Conservation (phyloP, 768 basidiomycete species). For the Tephrocybe sp. region DNA sequence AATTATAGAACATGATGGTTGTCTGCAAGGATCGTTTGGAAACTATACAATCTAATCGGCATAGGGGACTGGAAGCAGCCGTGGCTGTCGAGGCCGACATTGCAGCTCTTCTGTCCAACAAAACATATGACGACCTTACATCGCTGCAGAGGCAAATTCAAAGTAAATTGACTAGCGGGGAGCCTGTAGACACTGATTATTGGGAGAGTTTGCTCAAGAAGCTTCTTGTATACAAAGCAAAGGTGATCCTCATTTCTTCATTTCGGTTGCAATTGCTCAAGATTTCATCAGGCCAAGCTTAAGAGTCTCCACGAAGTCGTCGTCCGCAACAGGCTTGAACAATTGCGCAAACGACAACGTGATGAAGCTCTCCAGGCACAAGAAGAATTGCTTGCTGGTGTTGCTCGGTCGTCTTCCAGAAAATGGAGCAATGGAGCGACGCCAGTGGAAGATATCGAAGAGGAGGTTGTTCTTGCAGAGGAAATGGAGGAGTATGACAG, state of each 20-base stretch:
- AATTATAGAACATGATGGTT: slow-evolving; percentile 88
- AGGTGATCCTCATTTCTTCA: slow-evolving; percentile 45
- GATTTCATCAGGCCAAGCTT: slow-evolving; percentile 69
- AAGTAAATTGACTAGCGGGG: slow-evolving; percentile 83
- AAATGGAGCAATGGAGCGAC: slow-evolving; percentile 34
- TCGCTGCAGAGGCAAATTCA: slow-evolving; percentile 85
- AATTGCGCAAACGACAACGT: slow-evolving; percentile 91
- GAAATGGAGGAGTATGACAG: slow-evolving; percentile 79
- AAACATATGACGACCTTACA: slow-evolving; percentile 81
- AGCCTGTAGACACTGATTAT: slow-evolving; percentile 95
- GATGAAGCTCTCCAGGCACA: slow-evolving; percentile 95
- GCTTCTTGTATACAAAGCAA: slow-evolving; percentile 94
- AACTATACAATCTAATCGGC: slow-evolving; percentile 57
- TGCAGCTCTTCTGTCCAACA: slow-evolving; percentile 73
- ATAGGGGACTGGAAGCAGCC: slow-evolving; percentile 67
- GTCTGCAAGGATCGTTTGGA: slow-evolving; percentile 91
- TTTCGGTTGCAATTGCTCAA: not conserved
- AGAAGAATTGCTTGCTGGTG: slow-evolving; percentile 83
- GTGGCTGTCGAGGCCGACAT: slow-evolving; percentile 87
- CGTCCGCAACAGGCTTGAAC: slow-evolving; percentile 92
- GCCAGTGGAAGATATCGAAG: slow-evolving; percentile 29
- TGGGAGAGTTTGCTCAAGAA: slow-evolving; percentile 94
- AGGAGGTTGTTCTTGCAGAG: slow-evolving; percentile 43
- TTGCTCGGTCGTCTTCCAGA: slow-evolving; percentile 55
- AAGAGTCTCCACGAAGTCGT: slow-evolving; percentile 94